Conservation (phyloP, 306 rosid species). For the Arachis hypogaea region DNA sequence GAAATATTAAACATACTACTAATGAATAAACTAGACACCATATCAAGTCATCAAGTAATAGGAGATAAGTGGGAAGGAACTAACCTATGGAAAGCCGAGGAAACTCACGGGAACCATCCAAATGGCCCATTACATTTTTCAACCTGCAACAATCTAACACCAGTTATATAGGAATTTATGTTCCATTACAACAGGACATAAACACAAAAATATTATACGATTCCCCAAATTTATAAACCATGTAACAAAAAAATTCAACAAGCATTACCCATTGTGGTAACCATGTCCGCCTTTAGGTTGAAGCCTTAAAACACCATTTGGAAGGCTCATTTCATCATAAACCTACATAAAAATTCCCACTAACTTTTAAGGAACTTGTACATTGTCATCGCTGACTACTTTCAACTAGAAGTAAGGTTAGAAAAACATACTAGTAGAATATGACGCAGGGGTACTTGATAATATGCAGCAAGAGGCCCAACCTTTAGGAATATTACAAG, state of each 20-base stretch:
- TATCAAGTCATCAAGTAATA: not conserved
- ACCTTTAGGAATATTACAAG: conserved; percentile 53
- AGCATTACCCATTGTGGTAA: conserved; percentile 89
- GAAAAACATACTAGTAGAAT: conserved; percentile 65
- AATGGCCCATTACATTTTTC: conserved; percentile 80
- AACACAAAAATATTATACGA: not conserved
- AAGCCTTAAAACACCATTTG: conserved; percentile 87
- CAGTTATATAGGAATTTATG: conserved; percentile 25
- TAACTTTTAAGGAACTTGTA: conserved; percentile 13
- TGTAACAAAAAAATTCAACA: conserved; percentile 28
- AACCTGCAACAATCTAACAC: conserved; percentile 55
- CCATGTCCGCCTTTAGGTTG: conserved; percentile 95
- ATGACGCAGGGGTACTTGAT: conserved; percentile 90
- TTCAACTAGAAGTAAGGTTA: conserved; percentile 4
- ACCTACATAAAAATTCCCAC: conserved; percentile 49
- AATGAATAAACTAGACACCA: conserved; percentile 17
- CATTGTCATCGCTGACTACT: not conserved
- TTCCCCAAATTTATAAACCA: not conserved
- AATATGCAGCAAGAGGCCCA: conserved; percentile 93
- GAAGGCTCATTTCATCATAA: conserved; percentile 95
- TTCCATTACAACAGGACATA: not conserved
- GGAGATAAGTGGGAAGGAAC: conserved; percentile 28
- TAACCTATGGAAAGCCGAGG: conserved; percentile 88
- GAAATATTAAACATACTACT: conserved; percentile 22
- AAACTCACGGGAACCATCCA: conserved; percentile 77